Conservation (phyloP, 2,329 filamentous ascomycete genomes). For the Phyllosticta citriasiana region DNA sequence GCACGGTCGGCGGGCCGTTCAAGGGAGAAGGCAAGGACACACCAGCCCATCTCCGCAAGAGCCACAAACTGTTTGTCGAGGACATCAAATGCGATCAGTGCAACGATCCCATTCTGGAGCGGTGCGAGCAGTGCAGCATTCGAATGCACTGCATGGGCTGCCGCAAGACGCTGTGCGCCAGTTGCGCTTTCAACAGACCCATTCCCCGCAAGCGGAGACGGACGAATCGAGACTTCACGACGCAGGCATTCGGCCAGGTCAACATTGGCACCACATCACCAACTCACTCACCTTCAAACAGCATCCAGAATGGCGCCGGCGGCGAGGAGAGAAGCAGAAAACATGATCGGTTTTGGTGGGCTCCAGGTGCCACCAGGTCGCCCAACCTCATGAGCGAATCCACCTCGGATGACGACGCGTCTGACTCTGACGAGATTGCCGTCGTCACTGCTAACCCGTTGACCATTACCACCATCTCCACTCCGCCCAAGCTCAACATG, state of each 20-base stretch:
- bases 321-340: slow-evolving; percentile 5
- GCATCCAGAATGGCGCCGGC: not conserved
- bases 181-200: slow-evolving; percentile 48
- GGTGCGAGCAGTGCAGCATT: slow-evolving; percentile 52
- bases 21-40: slow-evolving; percentile 44
- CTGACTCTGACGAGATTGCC: slow-evolving; percentile 25
- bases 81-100: slow-evolving; percentile 46
- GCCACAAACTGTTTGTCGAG: slow-evolving; percentile 44
- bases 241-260: slow-evolving; percentile 22
- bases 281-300: not conserved
- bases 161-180: slow-evolving; percentile 49
- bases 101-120: slow-evolving; percentile 42
- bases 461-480: slow-evolving; percentile 23
- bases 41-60: slow-evolving; percentile 44
- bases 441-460: slow-evolving; percentile 10
- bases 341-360: slow-evolving; percentile 47
- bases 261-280: slow-evolving; percentile 14
- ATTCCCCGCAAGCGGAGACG: slow-evolving; percentile 33
- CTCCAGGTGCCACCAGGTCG: slow-evolving; percentile 43
- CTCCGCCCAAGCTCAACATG: slow-evolving; percentile 39
- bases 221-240: slow-evolving; percentile 27
- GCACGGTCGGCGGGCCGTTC: slow-evolving; percentile 33
- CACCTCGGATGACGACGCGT: slow-evolving; percentile 27
- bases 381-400: slow-evolving; percentile 51
- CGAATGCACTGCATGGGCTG: slow-evolving; percentile 53